Base-by-base conservation (phyloP, 352 stramenopile species). In the Globisporangium abappressorium region DNA sequence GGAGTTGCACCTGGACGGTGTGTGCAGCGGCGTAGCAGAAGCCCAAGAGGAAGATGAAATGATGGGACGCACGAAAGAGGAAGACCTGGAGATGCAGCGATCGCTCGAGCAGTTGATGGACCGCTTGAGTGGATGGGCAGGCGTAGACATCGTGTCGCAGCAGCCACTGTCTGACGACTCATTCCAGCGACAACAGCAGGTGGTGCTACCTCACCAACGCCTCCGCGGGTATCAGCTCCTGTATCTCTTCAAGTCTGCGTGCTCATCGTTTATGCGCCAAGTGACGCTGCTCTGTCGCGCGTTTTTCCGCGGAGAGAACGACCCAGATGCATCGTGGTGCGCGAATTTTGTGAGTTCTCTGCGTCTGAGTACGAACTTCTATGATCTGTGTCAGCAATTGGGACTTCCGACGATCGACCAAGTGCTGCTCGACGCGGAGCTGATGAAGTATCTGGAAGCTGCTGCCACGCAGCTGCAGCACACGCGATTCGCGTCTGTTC, bases 331-430 rank as follows among this genome's bases (percentile, higher is more conserved):
- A 1, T 77, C 84, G 2, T 86, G 82, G 75, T 92, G 87, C 61
- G 82, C 84, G 28, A 94, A 94, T 58, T 92, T 93, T 67, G 84
- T 92, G 51, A 89, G 76, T 34, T 92, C 80, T 3, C 51, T 95
- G 69, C 82, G 84, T 0, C 69, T 93, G 3, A 91, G 82, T 53
- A 93, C 84, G 22, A 86, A 93, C 51, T 93, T 84, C 46, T 71
- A 91, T 60, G 78, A 83, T 51, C 86, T 95, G 81, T 86, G 80
- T 43, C 81, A 92, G 64, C 87, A 95, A 64, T 67, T 95, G 0
- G 87, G 87, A 6, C 57, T 93, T 18, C 85, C 87, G 0, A 80
- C 73, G 34, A 73, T 91, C 22, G 72, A 80, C 3, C 81, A 92
- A 20, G 64, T 95, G 14, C 47, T 92, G 26, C 65, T 69, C 0